Conservation (phyloP, 371 early-diverging fungal species). For the Mortierella sp. region DNA sequence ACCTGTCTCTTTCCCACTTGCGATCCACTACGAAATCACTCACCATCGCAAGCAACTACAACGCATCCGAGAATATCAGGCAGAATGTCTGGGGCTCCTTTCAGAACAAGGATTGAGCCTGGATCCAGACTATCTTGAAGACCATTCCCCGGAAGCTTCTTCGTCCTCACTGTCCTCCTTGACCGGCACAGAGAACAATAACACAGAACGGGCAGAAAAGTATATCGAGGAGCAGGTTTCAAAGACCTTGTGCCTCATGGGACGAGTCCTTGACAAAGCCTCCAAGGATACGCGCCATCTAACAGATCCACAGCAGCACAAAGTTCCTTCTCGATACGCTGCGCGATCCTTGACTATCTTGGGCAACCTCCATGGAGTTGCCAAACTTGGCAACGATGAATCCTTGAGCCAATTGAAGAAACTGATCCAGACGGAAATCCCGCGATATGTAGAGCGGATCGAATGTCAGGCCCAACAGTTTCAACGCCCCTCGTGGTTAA, state of each 20-base stretch:
- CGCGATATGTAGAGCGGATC: slow-evolving; percentile 35
- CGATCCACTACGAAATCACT: slow-evolving; percentile 69
- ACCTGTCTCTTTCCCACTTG: slow-evolving; percentile 62
- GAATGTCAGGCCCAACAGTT: slow-evolving; percentile 28
- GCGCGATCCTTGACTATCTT: slow-evolving; percentile 39
- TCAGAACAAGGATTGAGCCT: slow-evolving; percentile 54
- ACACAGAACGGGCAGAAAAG: slow-evolving; percentile 14
- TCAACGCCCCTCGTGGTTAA: slow-evolving; percentile 35
- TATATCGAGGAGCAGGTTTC: slow-evolving; percentile 52
- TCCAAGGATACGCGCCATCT: slow-evolving; percentile 32
- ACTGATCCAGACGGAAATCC: slow-evolving; percentile 35
- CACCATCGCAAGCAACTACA: slow-evolving; percentile 64
- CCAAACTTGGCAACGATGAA: slow-evolving; percentile 13
- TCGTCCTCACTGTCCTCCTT: slow-evolving; percentile 8
- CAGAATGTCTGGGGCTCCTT: slow-evolving; percentile 70
- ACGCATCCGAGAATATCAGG: slow-evolving; percentile 66
- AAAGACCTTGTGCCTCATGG: slow-evolving; percentile 44
- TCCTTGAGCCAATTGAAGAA: slow-evolving; percentile 23
- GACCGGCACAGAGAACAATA: slow-evolving; percentile 1
- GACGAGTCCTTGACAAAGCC: slow-evolving; percentile 41
- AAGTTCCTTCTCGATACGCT: slow-evolving; percentile 19
- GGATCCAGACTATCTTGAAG: slow-evolving; percentile 35
- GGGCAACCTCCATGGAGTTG: slow-evolving; percentile 33
- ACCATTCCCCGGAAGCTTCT: slow-evolving; percentile 6
- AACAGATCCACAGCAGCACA: slow-evolving; percentile 31